A percentile compares a stretch with the other conserved stretches of the same genome.
Evolutionary conservation across 2,329 filamentous ascomycete species (phyloP).

Genomic region (Exophiala dermatitidis): DNA sequence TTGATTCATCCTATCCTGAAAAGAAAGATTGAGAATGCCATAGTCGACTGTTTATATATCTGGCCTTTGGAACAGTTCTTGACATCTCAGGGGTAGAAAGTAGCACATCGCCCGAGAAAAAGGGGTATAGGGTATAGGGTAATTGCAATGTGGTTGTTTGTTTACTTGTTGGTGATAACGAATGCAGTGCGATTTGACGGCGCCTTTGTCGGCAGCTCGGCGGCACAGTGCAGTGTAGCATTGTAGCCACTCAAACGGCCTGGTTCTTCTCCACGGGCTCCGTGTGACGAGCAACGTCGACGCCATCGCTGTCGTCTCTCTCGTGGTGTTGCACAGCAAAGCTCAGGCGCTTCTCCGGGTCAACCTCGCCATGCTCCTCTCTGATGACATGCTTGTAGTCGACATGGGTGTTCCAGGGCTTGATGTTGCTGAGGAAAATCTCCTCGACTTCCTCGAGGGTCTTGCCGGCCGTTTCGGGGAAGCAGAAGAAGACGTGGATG

Average conservation of each 20-base stretch:
- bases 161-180: too few species aligned
- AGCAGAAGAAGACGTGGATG: conserved; percentile 60
- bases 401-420: conserved; percentile 18
- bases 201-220: too few species aligned
- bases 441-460: conserved; percentile 62
- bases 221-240: too few species aligned
- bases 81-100: too few species aligned
- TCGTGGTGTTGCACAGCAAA: conserved; percentile 13
- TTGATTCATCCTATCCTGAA: too few species aligned
- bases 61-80: too few species aligned
- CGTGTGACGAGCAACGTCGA: conserved; percentile 2
- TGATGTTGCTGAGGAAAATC: conserved; percentile 11
- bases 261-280: conserved; percentile 11
- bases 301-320: conserved; percentile 1
- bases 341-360: conserved; percentile 17
- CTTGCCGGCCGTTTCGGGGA: conserved; percentile 64
- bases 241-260: background rate
- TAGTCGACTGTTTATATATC: too few species aligned
- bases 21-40: too few species aligned
- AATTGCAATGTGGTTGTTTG: too few species aligned
- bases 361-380: conserved; percentile 16
- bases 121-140: too few species aligned
- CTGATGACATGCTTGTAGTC: conserved; percentile 13
- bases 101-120: too few species aligned
- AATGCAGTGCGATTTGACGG: too few species aligned